phyloP scores from a whole-genome alignment of 257 asterid genomes.

The Nicotiana undulata region DNA sequence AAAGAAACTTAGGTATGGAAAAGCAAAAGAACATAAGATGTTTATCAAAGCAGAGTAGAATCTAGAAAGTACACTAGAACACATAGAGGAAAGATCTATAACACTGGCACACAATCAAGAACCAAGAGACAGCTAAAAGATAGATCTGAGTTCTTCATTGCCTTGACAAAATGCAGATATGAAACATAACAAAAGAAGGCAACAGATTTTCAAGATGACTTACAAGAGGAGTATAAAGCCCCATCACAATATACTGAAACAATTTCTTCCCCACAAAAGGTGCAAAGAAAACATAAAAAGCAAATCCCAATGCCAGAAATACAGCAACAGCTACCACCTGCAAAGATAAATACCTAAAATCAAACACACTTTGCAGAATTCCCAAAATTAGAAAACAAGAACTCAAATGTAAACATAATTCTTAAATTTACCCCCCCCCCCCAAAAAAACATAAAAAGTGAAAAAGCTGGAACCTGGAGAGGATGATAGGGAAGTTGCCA shows the following conservation, averaged over 20 bases:
- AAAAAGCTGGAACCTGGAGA: slow-evolving; percentile 59
- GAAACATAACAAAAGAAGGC: neutral
- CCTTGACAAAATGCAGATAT: slow-evolving; percentile 9
- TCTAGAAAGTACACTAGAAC: slow-evolving; percentile 12
- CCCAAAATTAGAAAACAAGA: neutral
- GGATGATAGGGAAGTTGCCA: slow-evolving; percentile 99
- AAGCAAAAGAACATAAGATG: neutral
- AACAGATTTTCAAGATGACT: slow-evolving; percentile 25
- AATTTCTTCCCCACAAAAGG: slow-evolving; percentile 88
- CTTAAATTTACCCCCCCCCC: neutral
- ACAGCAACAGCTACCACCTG: slow-evolving; percentile 99
- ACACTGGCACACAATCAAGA: slow-evolving; percentile 25
- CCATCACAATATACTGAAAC: slow-evolving; percentile 76
- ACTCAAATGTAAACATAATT: neutral
- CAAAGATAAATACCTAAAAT: slow-evolving; percentile 14
- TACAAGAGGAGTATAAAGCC: slow-evolving; percentile 97
- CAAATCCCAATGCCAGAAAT: slow-evolving; percentile 96
- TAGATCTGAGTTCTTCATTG: slow-evolving; percentile 42
- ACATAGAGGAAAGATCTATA: slow-evolving; percentile 11
- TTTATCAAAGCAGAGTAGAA: neutral
- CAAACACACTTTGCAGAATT: neutral
- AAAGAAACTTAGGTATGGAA: neutral
- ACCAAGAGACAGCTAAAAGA: slow-evolving; percentile 21
- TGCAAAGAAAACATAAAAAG: slow-evolving; percentile 97
- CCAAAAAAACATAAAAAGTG: neutral